Evolutionary conservation across 371 early-diverging fungal genomes (phyloP).

Genomic region (Mucor lusitanicus): DNA sequence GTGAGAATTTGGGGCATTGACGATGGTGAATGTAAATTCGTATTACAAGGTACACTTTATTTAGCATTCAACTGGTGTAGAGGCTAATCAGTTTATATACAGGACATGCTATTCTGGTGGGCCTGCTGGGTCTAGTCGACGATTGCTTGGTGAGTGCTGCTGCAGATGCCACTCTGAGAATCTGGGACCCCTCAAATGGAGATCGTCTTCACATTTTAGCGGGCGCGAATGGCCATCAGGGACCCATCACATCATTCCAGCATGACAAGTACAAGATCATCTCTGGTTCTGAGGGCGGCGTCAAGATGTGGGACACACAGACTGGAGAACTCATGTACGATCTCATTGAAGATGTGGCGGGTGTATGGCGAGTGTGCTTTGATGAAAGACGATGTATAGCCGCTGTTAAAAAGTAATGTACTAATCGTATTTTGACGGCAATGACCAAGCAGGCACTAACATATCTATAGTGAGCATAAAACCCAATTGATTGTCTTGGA

Average conservation of each 20-base stretch:
- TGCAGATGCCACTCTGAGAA: conserved; percentile 91
- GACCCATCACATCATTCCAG: conserved; percentile 95
- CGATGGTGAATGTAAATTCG: conserved; percentile 78
- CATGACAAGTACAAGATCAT: conserved; percentile 87
- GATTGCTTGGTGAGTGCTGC: conserved; percentile 90
- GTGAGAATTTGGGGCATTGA: conserved; percentile 96
- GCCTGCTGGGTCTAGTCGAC: conserved; percentile 85
- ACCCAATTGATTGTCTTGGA: conserved; percentile 61
- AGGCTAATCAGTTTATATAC: background rate
- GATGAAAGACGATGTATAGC: conserved; percentile 83
- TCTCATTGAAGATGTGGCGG: conserved; percentile 63
- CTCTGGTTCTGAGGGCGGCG: conserved; percentile 87
- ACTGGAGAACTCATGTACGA: conserved; percentile 78
- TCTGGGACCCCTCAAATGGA: conserved; percentile 89
- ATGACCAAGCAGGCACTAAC: background rate
- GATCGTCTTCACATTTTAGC: conserved; percentile 66
- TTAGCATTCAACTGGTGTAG: background rate
- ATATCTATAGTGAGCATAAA: conserved; percentile 27
- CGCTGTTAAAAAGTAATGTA: conserved; percentile 71
- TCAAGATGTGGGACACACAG: conserved; percentile 94
- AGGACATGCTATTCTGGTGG: conserved; percentile 93
- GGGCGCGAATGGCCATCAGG: conserved; percentile 54
- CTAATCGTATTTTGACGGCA: no score
- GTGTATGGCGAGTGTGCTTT: conserved; percentile 92
- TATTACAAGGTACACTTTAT: conserved; percentile 31